Base-by-base conservation (phyloP, 306 rosid species). In the Astragalus membranaceus region DNA sequence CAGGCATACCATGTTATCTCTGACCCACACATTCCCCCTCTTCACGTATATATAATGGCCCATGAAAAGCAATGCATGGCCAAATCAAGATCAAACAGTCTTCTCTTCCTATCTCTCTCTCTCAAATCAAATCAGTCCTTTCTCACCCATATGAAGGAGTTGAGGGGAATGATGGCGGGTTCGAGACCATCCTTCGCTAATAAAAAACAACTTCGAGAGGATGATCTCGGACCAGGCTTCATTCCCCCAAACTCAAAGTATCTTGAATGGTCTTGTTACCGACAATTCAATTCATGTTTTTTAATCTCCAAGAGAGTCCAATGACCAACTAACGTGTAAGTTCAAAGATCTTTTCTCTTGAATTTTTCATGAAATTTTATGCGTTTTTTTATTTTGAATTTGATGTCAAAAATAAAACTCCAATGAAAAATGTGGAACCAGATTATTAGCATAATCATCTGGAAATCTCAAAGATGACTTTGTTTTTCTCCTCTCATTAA, bases 151-250 rank as follows among this genome's bases (percentile, higher is more conserved):
- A 67, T 47, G 69, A 80, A 72, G 32, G 66, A 72, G 96, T 81
- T 94, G 87, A 84, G 99, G 96, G 89, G 91, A 88, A 91, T 86
- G 95, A 74, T 81, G 96, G 85, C 89, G 88, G 97, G 95, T 87
- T 91, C 97, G 99, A 91, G 82, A 84, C 85, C 88, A 74, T 80
- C 81, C 73, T 46, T 68, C 8, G 10, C 43, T 17, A 83, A 72
- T 53, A 10, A 41, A 58, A 23, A 39, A 5, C 51, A 14, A 4
- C 6, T 17, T 10, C 35, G 10, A 17, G 81, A 17, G 81, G 84
- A 77, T 82, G 92, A 87, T 88, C 78, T 94, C 96, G 97, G 98
- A 90, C 98, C 97, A 90, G 98, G 97, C 98, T 93, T 93, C 98
- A 90, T 93, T 90, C 98, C 98, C 93, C 96, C 82, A 80, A 90